Conservation (phyloP, 805 yeast genomes). For the Ascoidea rubescens region DNA sequence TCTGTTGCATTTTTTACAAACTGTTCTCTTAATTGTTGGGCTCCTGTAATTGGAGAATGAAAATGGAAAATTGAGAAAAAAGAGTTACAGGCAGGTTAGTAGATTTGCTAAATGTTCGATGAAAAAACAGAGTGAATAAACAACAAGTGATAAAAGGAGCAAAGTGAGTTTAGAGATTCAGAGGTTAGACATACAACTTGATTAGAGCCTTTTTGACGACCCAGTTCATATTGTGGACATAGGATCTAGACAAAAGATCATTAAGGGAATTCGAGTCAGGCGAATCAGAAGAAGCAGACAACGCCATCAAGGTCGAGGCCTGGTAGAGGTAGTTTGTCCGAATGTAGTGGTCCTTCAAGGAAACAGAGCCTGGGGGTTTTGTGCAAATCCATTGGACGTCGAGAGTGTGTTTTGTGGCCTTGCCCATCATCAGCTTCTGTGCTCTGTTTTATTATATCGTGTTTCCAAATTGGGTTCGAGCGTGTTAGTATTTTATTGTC, state of each 20-base stretch:
- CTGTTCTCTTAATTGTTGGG: constrained; percentile 49
- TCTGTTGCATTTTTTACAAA: constrained; percentile 56
- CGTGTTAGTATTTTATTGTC: too few species aligned
- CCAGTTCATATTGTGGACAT: background rate
- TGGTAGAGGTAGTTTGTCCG: background rate
- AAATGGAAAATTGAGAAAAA: too few species aligned
- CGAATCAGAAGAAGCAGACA: background rate
- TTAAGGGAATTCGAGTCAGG: background rate
- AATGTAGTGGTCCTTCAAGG: background rate
- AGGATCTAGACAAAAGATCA: background rate
- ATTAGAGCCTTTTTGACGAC: background rate
- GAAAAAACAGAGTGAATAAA: too few species aligned
- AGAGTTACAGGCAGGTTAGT: too few species aligned
- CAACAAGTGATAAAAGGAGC: too few species aligned
- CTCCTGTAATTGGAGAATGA: too few species aligned
- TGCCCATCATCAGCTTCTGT: background rate
- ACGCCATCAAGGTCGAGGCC: background rate
- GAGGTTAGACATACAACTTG: too few species aligned
- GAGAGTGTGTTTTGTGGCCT: background rate
- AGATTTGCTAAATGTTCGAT: too few species aligned
- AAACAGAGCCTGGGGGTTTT: background rate
- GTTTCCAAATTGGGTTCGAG: too few species aligned
- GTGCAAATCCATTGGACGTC: background rate
- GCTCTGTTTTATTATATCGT: too few species aligned
- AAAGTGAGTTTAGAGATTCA: too few species aligned